Base-by-base conservation (phyloP, 2,329 filamentous ascomycete genomes). In the Dactylonectria macrodidyma region DNA sequence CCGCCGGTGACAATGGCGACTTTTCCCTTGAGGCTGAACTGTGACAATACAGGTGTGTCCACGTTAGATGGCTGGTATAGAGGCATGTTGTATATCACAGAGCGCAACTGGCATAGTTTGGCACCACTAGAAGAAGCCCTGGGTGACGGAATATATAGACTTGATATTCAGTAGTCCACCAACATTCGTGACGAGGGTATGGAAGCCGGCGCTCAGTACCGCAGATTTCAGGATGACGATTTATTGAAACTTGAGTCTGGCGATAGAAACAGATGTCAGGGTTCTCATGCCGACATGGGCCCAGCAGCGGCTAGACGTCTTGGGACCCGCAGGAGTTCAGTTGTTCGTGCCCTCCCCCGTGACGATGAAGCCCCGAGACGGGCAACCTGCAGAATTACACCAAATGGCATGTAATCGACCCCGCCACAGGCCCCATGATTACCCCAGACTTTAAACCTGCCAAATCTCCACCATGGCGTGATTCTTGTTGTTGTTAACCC, bases 1-100 rank as follows among this genome's bases (percentile, higher is more conserved):
- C 51, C 60, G 5, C 60, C 60, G 2, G 60, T 62, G 33, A 57
- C 51, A 44, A 62, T 57, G 44, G 41, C 51, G 10, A 62, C 33
- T 9, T 57, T 62, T 1, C 51, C 59, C 2, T 14, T 19, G 10
- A 62, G 26, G 4, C 24, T 26, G 33, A 62, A 62, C 5, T 38
- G 50, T 6, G 58, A 60, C 47, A 52, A 22, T 34, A 60, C 58
- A 44, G 58, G 58, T 2, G 47, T 26, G 47, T 52, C 34, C 1
- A 52, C 11, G 11, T 54, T 34, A 24, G 36, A 22, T 9, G 47
- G 58, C 24, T 30, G 58, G 46, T 60, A 44, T 2, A 60, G 58
- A 46, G 58, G 47, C 58, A 60, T 60, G 11, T 3, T 30, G 22
- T 14, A n/a, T 8, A 7, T 1, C 46, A 12, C 4, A 46, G 44